Conservation (phyloP, 305 asterid species). For the Fraxinus baroniana region DNA sequence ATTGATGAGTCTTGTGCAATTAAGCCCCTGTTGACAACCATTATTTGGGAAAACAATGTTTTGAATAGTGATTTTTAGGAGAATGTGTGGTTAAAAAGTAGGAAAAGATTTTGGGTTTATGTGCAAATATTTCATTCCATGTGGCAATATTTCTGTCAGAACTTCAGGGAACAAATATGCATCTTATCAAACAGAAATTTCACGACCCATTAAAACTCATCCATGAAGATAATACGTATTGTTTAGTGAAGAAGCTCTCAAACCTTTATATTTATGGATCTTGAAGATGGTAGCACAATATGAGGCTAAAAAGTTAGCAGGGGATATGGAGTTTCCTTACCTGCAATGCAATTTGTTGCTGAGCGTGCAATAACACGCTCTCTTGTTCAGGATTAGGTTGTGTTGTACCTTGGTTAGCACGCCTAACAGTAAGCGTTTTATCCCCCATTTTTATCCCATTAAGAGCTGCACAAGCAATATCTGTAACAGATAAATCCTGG, state of each 20-base stretch:
- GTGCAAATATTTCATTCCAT: neutral
- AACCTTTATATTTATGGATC: neutral
- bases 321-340: constrained; percentile 32
- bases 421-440: constrained; percentile 91
- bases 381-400: constrained; percentile 98
- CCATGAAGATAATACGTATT: neutral
- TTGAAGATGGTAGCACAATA: neutral
- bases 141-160: neutral
- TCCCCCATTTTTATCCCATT: constrained; percentile 99
- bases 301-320: constrained; percentile 6
- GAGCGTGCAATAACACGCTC: constrained; percentile 81
- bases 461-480: constrained; percentile 97
- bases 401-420: constrained; percentile 83
- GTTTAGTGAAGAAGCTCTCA: neutral
- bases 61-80: neutral
- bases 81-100: neutral
- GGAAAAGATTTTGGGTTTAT: neutral
- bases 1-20: no score
- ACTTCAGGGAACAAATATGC: neutral
- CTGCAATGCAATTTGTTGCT: constrained; percentile 94
- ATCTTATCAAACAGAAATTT: neutral
- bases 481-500: constrained; percentile 86
- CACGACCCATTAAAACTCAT: neutral
- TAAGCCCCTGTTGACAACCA: no score
- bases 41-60: no score